Percentiles rank a stretch among this genome's conserved stretches.
These are phyloP conservation scores for Diospyros kaki DNA, from an alignment of 148 eudicot genomes.

Conservation along the genomic window DNA sequence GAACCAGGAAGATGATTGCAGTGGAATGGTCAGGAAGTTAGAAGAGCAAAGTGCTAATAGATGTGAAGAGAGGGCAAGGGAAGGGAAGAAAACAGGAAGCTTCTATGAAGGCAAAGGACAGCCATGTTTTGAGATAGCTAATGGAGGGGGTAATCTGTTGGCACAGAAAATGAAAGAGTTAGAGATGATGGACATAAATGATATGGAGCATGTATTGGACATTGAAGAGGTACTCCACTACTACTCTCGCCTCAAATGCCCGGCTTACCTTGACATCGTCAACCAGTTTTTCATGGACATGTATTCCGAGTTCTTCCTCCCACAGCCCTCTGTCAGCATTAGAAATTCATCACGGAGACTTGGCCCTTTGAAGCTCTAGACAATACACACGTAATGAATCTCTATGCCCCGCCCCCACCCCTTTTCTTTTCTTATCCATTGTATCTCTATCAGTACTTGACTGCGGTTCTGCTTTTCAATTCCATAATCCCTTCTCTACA, in stretches of 20 bases:
- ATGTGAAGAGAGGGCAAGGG: conserved; percentile 2
- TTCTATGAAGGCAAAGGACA: conserved; percentile 10
- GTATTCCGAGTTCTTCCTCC: conserved; percentile 51
- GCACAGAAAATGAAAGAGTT: conserved; percentile 69
- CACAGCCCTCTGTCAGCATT: conserved; percentile 30
- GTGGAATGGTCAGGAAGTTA: conserved; percentile 6
- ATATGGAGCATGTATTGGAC: conserved; percentile 72
- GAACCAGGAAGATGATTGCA: conserved; percentile 15
- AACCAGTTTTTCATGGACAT: conserved; percentile 82
- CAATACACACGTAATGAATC: neutral
- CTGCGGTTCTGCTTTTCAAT: neutral
- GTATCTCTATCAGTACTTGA: neutral
- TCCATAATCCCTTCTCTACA: neutral
- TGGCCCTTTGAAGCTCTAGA: conserved; percentile 31
- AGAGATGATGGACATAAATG: conserved; percentile 67
- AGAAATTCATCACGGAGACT: conserved; percentile 37
- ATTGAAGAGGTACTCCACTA: conserved; percentile 80
- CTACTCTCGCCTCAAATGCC: conserved; percentile 76
- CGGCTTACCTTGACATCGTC: conserved; percentile 68
- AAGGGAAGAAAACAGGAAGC: conserved; percentile 18
- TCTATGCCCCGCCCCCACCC: neutral
- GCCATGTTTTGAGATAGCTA: conserved; percentile 12
- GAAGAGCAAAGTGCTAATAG: conserved; percentile 6
- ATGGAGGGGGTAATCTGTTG: conserved; percentile 23
- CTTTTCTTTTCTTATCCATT: neutral